Percentiles rank a stretch among this genome's conserved stretches.
Evolutionary conservation across 345 rosid species (phyloP).

Genomic region (Syzygium grande): DNA sequence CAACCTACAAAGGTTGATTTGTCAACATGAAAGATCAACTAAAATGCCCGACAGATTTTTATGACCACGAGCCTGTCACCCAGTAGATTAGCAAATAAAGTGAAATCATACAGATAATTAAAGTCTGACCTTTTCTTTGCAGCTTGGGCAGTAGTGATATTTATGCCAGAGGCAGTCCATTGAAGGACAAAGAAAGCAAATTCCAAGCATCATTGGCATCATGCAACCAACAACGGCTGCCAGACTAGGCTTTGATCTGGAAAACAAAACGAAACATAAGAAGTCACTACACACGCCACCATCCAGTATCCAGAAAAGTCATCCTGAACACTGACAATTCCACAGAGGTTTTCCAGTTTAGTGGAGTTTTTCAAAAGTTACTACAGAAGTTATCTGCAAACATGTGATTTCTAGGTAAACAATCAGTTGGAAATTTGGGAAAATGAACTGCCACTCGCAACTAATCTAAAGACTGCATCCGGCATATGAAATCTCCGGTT

Average conservation of each 20-base stretch:
- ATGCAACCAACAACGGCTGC: conserved; percentile 94
- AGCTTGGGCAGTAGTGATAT: conserved; percentile 81
- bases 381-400: not conserved
- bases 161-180: conserved; percentile 99
- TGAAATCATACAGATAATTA: not conserved
- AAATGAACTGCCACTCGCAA: not conserved
- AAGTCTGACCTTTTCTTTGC: conserved; percentile 50
- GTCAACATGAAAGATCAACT: not conserved
- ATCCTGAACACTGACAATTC: not conserved
- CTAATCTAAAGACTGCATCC: not conserved
- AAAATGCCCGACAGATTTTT: not conserved
- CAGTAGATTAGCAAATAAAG: not conserved
- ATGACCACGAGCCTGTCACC: not conserved
- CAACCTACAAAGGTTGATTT: conserved; percentile 44
- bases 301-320: not conserved
- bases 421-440: not conserved
- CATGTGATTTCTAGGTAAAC: not conserved
- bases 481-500: not conserved
- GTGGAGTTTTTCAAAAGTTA: not conserved
- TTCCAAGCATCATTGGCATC: conserved; percentile 88
- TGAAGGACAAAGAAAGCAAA: conserved; percentile 90
- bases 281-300: not conserved
- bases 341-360: not conserved
- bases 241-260: conserved; percentile 84
- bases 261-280: not conserved